Conservation (phyloP, 306 rosid genomes). For the Morella rubra region DNA sequence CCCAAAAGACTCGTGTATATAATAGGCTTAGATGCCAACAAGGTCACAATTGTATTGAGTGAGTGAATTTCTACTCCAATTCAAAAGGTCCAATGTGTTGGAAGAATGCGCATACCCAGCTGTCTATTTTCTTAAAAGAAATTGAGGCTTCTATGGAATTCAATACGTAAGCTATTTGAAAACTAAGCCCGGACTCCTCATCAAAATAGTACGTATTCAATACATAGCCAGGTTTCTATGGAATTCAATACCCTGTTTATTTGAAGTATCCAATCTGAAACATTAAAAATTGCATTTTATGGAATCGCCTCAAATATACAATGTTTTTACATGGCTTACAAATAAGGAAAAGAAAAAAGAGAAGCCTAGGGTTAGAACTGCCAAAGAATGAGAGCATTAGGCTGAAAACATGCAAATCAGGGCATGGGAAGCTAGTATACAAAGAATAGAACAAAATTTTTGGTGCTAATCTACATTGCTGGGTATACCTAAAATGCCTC, state of each 20-base stretch:
- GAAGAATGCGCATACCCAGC: no score
- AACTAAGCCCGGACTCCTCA: no score
- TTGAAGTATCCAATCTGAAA: not conserved
- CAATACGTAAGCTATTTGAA: no score
- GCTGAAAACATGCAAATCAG: constrained; percentile 28
- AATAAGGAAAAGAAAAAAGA: constrained; percentile 15
- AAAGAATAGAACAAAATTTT: constrained; percentile 58
- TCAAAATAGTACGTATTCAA: no score
- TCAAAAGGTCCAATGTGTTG: no score
- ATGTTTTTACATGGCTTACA: constrained; percentile 33
- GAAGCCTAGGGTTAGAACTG: constrained; percentile 43
- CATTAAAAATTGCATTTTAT: constrained; percentile 22
- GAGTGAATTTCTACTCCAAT: no score
- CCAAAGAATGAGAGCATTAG: constrained; percentile 45
- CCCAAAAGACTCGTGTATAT: no score
- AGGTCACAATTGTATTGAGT: no score
- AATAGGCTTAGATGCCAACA: no score
- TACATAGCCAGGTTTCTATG: no score
- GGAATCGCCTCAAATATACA: constrained; percentile 52
- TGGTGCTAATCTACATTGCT: constrained; percentile 48
- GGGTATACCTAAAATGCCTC: constrained; percentile 31
- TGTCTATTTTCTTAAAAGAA: no score
- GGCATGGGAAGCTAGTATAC: constrained; percentile 44
- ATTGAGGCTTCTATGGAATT: no score
- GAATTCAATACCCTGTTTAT: not conserved